A percentile compares a stretch with the other conserved stretches of the same genome.
Conservation (phyloP, 2,329 filamentous ascomycete genomes). For the Xylariales sp. region DNA sequence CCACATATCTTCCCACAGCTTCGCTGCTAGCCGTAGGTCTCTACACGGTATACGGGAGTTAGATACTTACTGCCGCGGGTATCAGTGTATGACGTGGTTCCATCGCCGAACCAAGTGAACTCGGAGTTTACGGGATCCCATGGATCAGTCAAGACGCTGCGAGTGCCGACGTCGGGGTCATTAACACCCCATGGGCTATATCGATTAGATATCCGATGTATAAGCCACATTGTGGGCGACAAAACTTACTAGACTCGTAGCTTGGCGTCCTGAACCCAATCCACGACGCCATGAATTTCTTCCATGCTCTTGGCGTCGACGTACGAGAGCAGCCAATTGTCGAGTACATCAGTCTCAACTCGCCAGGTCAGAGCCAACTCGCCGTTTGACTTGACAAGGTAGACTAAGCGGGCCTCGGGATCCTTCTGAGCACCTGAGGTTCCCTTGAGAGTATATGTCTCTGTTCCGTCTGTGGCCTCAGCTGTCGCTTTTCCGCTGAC, state of each 20-base stretch:
- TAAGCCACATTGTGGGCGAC: neutral
- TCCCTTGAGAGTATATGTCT: slow-evolving; percentile 59
- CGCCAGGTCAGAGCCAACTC: slow-evolving; percentile 65
- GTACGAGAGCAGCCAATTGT: slow-evolving; percentile 70
- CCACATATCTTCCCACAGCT: neutral
- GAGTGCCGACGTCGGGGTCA: slow-evolving; percentile 63
- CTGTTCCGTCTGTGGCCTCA: slow-evolving; percentile 52
- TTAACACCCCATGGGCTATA: slow-evolving; percentile 63
- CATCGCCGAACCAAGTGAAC: slow-evolving; percentile 65
- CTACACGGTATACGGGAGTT: neutral
- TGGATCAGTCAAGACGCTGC: slow-evolving; percentile 60
- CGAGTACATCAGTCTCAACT: slow-evolving; percentile 66
- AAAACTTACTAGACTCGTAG: slow-evolving; percentile 63
- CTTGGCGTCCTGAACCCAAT: slow-evolving; percentile 67
- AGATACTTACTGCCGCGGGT: slow-evolving; percentile 61
- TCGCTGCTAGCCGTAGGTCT: neutral
- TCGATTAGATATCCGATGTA: slow-evolving; percentile 28
- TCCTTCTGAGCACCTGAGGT: slow-evolving; percentile 62
- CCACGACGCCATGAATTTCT: slow-evolving; percentile 64
- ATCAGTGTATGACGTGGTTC: slow-evolving; percentile 60
- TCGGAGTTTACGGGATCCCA: slow-evolving; percentile 60
- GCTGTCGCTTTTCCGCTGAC: slow-evolving; percentile 56
- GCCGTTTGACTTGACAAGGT: slow-evolving; percentile 62
- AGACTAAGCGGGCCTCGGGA: slow-evolving; percentile 66
- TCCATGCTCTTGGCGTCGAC: slow-evolving; percentile 62